A percentile compares a stretch with the other conserved stretches of the same genome.
These are phyloP conservation scores for Starmerella roubikii DNA, from an alignment of 805 yeast genomes.

Conservation along the genomic window DNA sequence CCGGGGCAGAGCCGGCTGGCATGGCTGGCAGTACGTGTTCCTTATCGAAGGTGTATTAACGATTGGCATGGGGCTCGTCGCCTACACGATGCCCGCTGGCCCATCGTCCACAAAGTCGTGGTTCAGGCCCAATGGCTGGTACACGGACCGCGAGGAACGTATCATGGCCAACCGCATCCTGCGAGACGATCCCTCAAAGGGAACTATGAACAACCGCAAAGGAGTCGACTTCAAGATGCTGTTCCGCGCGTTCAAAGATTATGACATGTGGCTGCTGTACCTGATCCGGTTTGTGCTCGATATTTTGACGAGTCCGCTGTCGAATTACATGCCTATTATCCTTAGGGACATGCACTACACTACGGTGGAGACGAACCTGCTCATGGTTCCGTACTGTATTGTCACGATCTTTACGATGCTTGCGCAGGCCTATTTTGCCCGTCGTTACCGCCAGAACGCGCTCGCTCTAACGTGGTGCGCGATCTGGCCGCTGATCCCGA, in stretches of 20 bases:
- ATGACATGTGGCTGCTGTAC: constrained; percentile 46
- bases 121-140: constrained; percentile 41
- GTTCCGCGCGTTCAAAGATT: constrained; percentile 33
- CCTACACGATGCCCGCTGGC: constrained; percentile 42
- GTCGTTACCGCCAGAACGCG: constrained; percentile 10
- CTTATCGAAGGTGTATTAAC: constrained; percentile 51
- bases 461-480: constrained; percentile 9
- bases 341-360: constrained; percentile 36
- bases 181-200: constrained; percentile 51
- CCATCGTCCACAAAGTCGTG: constrained; percentile 40
- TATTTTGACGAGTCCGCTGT: constrained; percentile 29
- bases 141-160: constrained; percentile 40
- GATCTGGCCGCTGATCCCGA: constrained; percentile 16
- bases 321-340: constrained; percentile 35
- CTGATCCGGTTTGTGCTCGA: constrained; percentile 34
- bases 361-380: constrained; percentile 38
- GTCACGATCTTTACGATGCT: constrained; percentile 20
- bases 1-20: constrained; percentile 32
- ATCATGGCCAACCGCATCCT: constrained; percentile 46
- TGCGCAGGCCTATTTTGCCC: constrained; percentile 13
- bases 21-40: constrained; percentile 57
- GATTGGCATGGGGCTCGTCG: constrained; percentile 36
- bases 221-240: constrained; percentile 35
- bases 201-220: constrained; percentile 50
- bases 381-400: constrained; percentile 37